Conservation (phyloP, 2,329 filamentous ascomycete species). For the Trichophyton rubrum region DNA sequence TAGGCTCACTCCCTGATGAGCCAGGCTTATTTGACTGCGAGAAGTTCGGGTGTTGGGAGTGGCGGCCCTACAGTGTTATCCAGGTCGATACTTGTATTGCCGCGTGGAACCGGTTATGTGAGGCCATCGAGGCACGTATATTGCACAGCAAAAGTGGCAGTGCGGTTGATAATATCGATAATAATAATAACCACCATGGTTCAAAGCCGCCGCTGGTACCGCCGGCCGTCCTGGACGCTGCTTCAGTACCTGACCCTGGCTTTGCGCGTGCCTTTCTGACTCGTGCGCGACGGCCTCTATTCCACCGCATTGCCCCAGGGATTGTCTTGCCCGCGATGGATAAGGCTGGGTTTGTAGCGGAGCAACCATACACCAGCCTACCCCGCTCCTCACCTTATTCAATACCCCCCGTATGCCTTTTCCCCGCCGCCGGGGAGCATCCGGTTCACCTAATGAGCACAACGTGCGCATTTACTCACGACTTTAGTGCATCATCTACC, state of each 20-base stretch:
- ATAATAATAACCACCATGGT: not conserved
- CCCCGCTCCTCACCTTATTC: not conserved
- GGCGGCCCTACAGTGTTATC: conserved; percentile 20
- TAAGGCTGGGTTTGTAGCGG: not conserved
- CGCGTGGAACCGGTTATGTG: conserved; percentile 2
- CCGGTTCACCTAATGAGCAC: not conserved
- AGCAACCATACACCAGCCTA: conserved; percentile 1
- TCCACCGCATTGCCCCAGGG: conserved; percentile 1
- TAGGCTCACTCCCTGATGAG: conserved; percentile 6
- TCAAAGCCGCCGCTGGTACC: not conserved
- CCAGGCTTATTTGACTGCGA: conserved; percentile 14
- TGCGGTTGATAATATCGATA: not conserved
- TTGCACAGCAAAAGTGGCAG: not conserved
- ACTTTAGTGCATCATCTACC: not conserved
- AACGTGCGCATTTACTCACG: not conserved
- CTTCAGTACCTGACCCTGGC: not conserved
- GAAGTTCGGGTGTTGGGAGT: conserved; percentile 21
- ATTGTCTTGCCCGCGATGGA: not conserved
- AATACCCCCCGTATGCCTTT: not conserved
- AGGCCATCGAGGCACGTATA: conserved; percentile 1
- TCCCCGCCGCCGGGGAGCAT: not conserved
- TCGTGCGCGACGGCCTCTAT: conserved; percentile 1
- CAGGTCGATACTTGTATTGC: conserved; percentile 6
- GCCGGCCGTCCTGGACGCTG: not conserved
- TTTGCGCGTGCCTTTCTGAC: conserved; percentile 5